Percentiles rank a stretch among this genome's conserved stretches.
Evolutionary conservation across 176 grass and related monocot genomes (phyloP).

Genomic region (Alopecurus myosuroides): DNA sequence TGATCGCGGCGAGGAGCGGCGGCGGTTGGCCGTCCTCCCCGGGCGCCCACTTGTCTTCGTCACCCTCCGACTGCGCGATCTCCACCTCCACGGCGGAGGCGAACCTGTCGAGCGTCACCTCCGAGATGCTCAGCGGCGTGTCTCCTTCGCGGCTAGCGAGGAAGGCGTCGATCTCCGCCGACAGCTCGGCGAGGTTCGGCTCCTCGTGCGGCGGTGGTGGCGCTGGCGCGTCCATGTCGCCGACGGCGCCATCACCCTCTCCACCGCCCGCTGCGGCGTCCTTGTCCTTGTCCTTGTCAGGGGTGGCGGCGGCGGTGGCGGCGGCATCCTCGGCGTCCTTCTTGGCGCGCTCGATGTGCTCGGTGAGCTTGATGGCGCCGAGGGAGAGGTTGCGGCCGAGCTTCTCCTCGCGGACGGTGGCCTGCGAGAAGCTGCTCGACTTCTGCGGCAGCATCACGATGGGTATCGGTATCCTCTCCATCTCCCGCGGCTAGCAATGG

Average conservation of each 20-base stretch:
- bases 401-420: slow-evolving; percentile 58
- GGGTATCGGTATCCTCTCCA: slow-evolving; percentile 53
- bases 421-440: slow-evolving; percentile 83
- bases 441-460: slow-evolving; percentile 45
- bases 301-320: background rate
- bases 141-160: slow-evolving; percentile 24
- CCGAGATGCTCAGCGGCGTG: slow-evolving; percentile 36
- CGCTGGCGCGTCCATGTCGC: background rate
- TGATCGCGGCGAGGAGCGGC: slow-evolving; percentile 48
- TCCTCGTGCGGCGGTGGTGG: slow-evolving; percentile 14
- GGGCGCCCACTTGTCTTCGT: slow-evolving; percentile 46
- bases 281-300: slow-evolving; percentile 4
- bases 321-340: slow-evolving; percentile 25
- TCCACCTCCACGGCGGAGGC: slow-evolving; percentile 56
- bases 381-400: slow-evolving; percentile 88
- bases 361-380: slow-evolving; percentile 58
- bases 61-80: slow-evolving; percentile 50
- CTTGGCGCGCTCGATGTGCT: slow-evolving; percentile 12
- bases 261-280: background rate
- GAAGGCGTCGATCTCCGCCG: slow-evolving; percentile 61
- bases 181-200: slow-evolving; percentile 49
- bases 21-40: slow-evolving; percentile 17
- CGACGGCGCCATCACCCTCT: background rate
- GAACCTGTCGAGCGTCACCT: slow-evolving; percentile 57
- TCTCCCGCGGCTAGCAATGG: slow-evolving; percentile 27